Conservation (phyloP, 345 rosid genomes). For the Murraya paniculata region DNA sequence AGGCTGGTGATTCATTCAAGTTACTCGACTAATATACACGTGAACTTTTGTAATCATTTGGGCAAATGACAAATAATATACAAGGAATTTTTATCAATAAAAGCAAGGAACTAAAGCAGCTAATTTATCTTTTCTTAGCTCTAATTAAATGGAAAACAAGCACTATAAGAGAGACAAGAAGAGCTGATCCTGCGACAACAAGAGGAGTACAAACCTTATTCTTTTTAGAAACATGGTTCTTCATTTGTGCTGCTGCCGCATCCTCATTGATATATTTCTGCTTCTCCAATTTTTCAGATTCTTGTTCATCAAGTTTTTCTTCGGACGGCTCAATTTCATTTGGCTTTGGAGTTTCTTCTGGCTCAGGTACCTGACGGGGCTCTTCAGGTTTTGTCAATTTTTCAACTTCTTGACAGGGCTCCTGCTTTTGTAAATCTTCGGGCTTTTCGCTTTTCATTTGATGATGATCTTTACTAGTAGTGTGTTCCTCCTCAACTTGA, state of each 20-base stretch:
- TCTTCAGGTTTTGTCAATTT: constrained; percentile 4
- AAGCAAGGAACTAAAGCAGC: neutral
- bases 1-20: neutral
- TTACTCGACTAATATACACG: too few species aligned
- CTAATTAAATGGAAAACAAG: constrained; percentile 41
- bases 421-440: constrained; percentile 18
- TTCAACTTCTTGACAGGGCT: constrained; percentile 6
- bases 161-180: constrained; percentile 56
- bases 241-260: neutral
- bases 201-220: constrained; percentile 28
- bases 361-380: constrained; percentile 2
- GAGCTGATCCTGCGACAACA: constrained; percentile 54
- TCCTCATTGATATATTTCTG: constrained; percentile 19
- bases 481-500: constrained; percentile 10
- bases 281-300: constrained; percentile 10
- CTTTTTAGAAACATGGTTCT: constrained; percentile 9
- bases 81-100: neutral
- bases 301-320: constrained; percentile 7
- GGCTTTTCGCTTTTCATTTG: neutral
- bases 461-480: neutral
- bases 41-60: too few species aligned
- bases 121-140: constrained; percentile 37
- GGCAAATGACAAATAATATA: neutral
- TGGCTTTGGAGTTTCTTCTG: neutral
- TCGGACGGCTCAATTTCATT: neutral